A percentile compares a stretch with the other conserved stretches of the same genome.
phyloP scores from a whole-genome alignment of 2,329 filamentous ascomycete species.

The Phyllosticta citriasiana region DNA sequence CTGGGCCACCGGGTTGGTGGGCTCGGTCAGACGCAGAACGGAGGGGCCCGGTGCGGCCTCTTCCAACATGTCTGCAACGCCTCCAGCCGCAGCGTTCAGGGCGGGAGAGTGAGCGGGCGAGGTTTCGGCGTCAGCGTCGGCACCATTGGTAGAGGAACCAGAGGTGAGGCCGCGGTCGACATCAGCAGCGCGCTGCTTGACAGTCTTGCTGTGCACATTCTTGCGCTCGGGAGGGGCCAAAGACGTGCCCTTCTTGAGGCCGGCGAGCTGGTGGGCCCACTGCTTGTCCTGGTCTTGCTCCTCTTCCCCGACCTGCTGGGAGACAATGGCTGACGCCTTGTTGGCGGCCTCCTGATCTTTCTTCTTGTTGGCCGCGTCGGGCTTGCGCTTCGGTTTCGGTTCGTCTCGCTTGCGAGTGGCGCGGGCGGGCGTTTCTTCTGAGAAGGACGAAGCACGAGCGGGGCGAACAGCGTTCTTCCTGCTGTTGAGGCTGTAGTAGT shows the following conservation, averaged over 20 bases:
- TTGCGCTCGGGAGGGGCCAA: slow-evolving; percentile 8
- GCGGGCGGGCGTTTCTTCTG: slow-evolving; percentile 5
- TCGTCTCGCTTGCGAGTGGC: slow-evolving; percentile 8
- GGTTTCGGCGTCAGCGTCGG: slow-evolving; percentile 71
- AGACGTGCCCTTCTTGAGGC: slow-evolving; percentile 9
- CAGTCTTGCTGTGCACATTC: slow-evolving; percentile 9
- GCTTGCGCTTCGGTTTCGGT: slow-evolving; percentile 8
- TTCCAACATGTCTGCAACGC: slow-evolving; percentile 87
- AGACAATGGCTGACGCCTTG: slow-evolving; percentile 25
- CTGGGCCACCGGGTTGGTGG: slow-evolving; percentile 41
- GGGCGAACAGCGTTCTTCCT: slow-evolving; percentile 14
- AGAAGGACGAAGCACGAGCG: background rate
- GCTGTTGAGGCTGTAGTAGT: slow-evolving; percentile 18
- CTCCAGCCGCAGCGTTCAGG: slow-evolving; percentile 38
- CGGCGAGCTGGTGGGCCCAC: slow-evolving; percentile 10
- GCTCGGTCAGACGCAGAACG: slow-evolving; percentile 68
- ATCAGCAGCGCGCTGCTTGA: slow-evolving; percentile 11
- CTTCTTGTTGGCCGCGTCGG: slow-evolving; percentile 5
- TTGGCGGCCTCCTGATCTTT: slow-evolving; percentile 20
- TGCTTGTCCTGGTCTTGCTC: slow-evolving; percentile 25
- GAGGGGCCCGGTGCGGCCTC: slow-evolving; percentile 56
- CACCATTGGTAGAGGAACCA: slow-evolving; percentile 58
- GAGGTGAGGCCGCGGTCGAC: slow-evolving; percentile 15
- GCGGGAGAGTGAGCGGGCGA: slow-evolving; percentile 61
- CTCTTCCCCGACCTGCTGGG: slow-evolving; percentile 18